Conservation (phyloP, 805 yeast species). For the Teunomyces panamensis region DNA sequence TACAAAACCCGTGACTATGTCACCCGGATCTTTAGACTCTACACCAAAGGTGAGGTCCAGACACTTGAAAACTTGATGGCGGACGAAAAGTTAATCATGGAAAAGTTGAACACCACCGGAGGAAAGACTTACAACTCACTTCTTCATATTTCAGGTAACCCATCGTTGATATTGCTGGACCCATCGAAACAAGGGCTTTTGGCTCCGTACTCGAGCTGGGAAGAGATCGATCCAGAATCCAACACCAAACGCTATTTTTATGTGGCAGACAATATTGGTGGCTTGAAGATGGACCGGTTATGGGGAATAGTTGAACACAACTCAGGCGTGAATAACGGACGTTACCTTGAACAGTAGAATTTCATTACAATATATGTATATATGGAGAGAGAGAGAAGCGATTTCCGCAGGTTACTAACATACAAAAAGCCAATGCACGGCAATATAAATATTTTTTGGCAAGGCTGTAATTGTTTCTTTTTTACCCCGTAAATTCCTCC, state of each 20-base stretch:
- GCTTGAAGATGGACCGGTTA: conserved; percentile 76
- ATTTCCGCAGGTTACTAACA: background rate
- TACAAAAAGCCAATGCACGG: background rate
- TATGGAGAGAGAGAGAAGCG: background rate
- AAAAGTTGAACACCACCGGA: conserved; percentile 67
- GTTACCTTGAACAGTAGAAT: conserved; percentile 22
- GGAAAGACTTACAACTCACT: conserved; percentile 60
- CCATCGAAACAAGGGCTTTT: conserved; percentile 11
- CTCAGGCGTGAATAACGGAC: conserved; percentile 65
- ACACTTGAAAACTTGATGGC: conserved; percentile 56
- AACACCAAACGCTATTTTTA: conserved; percentile 44
- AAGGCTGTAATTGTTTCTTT: no score
- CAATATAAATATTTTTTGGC: background rate
- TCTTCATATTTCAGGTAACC: conserved; percentile 43
- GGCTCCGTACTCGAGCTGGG: conserved; percentile 35
- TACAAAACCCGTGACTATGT: conserved; percentile 66
- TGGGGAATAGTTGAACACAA: conserved; percentile 80
- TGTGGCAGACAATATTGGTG: conserved; percentile 73
- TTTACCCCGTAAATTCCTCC: background rate
- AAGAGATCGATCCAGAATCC: conserved; percentile 35
- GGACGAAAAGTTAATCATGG: conserved; percentile 66
- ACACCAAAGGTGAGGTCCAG: conserved; percentile 55
- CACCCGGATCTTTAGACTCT: conserved; percentile 65
- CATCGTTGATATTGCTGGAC: conserved; percentile 19
- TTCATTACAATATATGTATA: background rate